phyloP scores from a whole-genome alignment of 2,329 filamentous ascomycete species.

The Colletotrichum lini region DNA sequence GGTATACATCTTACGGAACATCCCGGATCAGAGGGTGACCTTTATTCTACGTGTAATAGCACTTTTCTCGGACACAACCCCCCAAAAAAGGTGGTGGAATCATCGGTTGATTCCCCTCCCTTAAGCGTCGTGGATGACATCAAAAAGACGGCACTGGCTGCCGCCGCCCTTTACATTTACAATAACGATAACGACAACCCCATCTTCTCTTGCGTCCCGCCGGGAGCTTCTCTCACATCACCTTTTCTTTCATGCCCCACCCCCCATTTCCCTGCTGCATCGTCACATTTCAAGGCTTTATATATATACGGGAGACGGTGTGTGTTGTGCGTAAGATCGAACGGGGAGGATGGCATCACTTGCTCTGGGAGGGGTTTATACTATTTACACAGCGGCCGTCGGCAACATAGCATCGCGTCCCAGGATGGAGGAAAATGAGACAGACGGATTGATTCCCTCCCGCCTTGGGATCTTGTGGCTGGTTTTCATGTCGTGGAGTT shows the following conservation, averaged over 20 bases:
- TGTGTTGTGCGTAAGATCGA: too few species aligned
- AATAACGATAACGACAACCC: constrained; percentile 20
- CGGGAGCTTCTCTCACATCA: too few species aligned
- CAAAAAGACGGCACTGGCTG: constrained; percentile 31
- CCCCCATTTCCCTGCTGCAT: constrained; percentile 9
- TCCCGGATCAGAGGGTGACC: too few species aligned
- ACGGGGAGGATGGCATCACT: too few species aligned
- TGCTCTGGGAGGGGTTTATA: too few species aligned
- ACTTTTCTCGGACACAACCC: neutral
- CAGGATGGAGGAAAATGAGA: too few species aligned
- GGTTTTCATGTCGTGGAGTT: neutral
- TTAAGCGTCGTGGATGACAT: neutral
- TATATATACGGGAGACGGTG: neutral
- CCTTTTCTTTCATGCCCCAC: too few species aligned
- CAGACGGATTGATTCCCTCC: too few species aligned
- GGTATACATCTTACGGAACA: too few species aligned
- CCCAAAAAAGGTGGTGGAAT: neutral
- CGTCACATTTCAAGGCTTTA: neutral
- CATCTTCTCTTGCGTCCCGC: neutral
- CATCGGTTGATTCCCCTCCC: too few species aligned
- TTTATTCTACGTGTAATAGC: neutral
- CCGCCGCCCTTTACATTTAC: neutral
- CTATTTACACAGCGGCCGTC: too few species aligned
- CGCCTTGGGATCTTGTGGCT: neutral
- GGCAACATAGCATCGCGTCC: too few species aligned